phyloP scores from a whole-genome alignment of 176 grass and related monocot species.

The maize (Zea mays) region DNA sequence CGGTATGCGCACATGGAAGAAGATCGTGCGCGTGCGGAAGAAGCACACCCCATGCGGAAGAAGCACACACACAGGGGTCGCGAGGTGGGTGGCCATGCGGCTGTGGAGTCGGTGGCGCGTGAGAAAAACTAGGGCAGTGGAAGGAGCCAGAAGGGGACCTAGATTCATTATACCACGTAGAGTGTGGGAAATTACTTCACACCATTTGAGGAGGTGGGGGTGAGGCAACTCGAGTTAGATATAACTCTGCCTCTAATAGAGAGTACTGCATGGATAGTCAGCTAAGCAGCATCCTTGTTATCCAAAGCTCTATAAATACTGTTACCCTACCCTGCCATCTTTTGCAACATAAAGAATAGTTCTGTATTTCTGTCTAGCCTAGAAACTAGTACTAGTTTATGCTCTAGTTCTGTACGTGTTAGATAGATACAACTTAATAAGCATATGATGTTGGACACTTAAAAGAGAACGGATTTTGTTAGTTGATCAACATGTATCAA shows the following conservation, averaged over 20 bases:
- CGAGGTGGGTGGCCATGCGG: background rate
- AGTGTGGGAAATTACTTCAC: background rate
- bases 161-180: background rate
- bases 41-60: too few species aligned
- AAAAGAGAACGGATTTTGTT: background rate
- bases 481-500: slow-evolving; percentile 16
- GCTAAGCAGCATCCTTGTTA: background rate
- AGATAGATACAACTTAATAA: background rate
- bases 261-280: background rate
- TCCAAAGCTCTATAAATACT: background rate
- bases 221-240: too few species aligned
- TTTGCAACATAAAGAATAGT: background rate
- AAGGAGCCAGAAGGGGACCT: background rate
- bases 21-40: too few species aligned
- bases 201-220: too few species aligned
- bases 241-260: background rate
- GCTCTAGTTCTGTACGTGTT: background rate
- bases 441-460: background rate
- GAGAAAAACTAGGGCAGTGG: background rate
- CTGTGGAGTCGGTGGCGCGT: background rate
- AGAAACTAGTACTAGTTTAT: slow-evolving; percentile 5
- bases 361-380: background rate
- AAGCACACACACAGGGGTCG: background rate
- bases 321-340: background rate
- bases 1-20: too few species aligned